A percentile compares a stretch with the other conserved stretches of the same genome.
These are phyloP conservation scores for Cercospora citrullina DNA, from an alignment of 2,329 filamentous ascomycete genomes.

Conservation along the genomic window DNA sequence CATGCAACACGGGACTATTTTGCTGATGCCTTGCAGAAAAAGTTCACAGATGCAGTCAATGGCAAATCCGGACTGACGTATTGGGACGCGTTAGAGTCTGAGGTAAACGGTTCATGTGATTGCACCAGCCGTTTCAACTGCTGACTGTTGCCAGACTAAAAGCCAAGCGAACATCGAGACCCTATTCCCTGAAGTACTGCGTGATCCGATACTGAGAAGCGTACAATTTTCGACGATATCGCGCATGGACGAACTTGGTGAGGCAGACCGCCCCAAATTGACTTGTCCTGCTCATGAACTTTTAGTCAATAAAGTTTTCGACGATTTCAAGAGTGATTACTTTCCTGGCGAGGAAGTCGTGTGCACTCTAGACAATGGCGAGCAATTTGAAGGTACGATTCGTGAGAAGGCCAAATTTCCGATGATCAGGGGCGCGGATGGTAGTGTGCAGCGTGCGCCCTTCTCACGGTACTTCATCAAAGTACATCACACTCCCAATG, in stretches of 20 bases:
- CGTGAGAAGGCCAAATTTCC: constrained; percentile 81
- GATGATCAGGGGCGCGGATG: constrained; percentile 61
- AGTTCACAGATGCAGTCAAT: constrained; percentile 94
- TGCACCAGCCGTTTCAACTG: constrained; percentile 1
- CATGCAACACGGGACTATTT: background rate
- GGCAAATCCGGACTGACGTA: constrained; percentile 89
- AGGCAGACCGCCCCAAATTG: constrained; percentile 28
- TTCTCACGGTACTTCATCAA: constrained; percentile 80
- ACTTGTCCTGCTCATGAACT: background rate
- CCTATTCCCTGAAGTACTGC: constrained; percentile 86
- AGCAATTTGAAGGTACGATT: constrained; percentile 64
- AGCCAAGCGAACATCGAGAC: constrained; percentile 88
- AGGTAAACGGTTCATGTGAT: constrained; percentile 34
- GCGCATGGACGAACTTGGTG: constrained; percentile 79
- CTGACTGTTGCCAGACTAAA: constrained; percentile 44
- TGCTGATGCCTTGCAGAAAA: constrained; percentile 57
- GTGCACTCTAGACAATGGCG: constrained; percentile 67
- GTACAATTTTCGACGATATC: constrained; percentile 89
- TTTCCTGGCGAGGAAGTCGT: constrained; percentile 85
- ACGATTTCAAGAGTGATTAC: constrained; percentile 76
- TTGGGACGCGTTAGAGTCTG: constrained; percentile 72
- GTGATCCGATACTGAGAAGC: constrained; percentile 83
- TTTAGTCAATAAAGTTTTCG: constrained; percentile 59
- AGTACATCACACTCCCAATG: constrained; percentile 62
- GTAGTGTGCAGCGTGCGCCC: constrained; percentile 64